Conservation (phyloP, 106 monocot genomes). For the Posidonia australis region DNA sequence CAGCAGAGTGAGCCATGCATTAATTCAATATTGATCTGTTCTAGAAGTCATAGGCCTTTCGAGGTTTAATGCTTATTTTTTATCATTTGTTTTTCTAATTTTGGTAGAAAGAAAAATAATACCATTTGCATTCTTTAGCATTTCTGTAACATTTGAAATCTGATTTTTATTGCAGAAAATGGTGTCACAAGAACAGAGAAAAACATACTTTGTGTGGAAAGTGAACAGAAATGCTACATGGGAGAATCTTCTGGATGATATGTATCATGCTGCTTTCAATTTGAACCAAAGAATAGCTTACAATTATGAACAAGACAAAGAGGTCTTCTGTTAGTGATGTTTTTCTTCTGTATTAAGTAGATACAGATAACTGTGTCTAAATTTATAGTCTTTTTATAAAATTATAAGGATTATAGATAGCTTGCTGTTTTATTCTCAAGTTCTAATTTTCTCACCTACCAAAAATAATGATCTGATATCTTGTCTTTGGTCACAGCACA, state of each 20-base stretch:
- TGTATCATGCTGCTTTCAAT: conserved; percentile 78
- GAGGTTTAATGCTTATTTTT: no score
- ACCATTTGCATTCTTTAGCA: no score
- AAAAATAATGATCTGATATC: no score
- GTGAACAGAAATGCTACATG: conserved; percentile 34
- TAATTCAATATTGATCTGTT: no score
- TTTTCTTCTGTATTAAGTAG: not conserved
- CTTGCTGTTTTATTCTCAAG: no score
- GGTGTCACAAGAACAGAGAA: conserved; percentile 9
- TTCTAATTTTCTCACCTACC: no score
- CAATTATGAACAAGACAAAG: conserved; percentile 30
- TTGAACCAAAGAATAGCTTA: conserved; percentile 50
- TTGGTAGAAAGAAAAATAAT: not conserved
- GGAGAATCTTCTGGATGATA: conserved; percentile 52
- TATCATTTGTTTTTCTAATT: not conserved
- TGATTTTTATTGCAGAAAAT: conserved; percentile 31
- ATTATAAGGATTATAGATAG: not conserved
- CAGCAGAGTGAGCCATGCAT: no score
- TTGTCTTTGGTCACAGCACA: no score
- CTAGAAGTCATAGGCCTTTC: no score
- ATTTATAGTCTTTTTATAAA: not conserved
- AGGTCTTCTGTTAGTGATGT: conserved; percentile 17
- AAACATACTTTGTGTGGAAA: conserved; percentile 48
- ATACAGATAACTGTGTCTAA: not conserved
- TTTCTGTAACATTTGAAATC: not conserved